Percentiles rank a stretch among this genome's conserved stretches.
phyloP scores from a whole-genome alignment of 257 asterid genomes.

The Nemophila menziesii region DNA sequence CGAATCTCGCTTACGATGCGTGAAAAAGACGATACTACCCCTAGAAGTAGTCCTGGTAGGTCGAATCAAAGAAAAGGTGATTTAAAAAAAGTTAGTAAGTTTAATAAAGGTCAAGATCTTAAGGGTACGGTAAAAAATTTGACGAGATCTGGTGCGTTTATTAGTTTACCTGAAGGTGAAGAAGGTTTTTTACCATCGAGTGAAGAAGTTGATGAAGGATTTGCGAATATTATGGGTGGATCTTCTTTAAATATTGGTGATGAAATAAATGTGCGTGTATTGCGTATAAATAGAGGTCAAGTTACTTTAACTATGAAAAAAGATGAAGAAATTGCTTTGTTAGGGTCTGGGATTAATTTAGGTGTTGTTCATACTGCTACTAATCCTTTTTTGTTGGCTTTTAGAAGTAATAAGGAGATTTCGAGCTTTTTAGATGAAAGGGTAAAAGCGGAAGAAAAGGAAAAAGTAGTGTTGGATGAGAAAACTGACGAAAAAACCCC shows the following conservation, averaged over 20 bases:
- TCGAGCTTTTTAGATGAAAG: constrained; percentile 63
- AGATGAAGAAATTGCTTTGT: constrained; percentile 41
- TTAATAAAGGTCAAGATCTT: constrained; percentile 70
- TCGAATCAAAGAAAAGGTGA: constrained; percentile 47
- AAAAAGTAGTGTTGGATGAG: constrained; percentile 6
- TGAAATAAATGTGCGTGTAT: constrained; percentile 77
- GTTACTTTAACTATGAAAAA: constrained; percentile 86
- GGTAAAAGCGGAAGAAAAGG: constrained; percentile 29
- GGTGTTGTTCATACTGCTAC: constrained; percentile 59
- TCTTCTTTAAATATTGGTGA: constrained; percentile 74
- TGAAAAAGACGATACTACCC: constrained; percentile 44
- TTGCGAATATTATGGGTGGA: constrained; percentile 47
- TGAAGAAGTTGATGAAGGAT: constrained; percentile 63
- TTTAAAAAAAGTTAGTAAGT: constrained; percentile 45
- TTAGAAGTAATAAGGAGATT: constrained; percentile 51
- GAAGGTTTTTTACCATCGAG: constrained; percentile 85
- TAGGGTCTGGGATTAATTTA: constrained; percentile 45
- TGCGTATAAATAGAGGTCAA: constrained; percentile 69
- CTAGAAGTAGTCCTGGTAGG: constrained; percentile 17
- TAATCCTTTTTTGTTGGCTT: constrained; percentile 78
- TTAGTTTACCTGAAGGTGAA: constrained; percentile 91
- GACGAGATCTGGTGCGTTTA: constrained; percentile 72
- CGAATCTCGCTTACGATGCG: constrained; percentile 93
- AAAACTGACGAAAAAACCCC: constrained; percentile 3
- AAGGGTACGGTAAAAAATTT: constrained; percentile 77